Conservation (phyloP, 2,329 filamentous ascomycete genomes). For the Aspergillus fijiensis region DNA sequence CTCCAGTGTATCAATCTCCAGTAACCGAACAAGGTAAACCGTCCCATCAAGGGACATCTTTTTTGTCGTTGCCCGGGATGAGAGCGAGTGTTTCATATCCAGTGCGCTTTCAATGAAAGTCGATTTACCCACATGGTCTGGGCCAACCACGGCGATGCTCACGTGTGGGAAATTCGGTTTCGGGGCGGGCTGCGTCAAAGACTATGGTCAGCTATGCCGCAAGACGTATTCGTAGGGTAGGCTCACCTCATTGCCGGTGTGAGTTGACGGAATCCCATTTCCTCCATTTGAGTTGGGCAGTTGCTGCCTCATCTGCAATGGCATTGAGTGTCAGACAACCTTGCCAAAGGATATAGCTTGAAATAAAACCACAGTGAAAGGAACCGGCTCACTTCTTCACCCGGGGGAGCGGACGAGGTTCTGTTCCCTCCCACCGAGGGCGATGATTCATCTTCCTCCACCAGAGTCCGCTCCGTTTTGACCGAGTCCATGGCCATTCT, state of each 20-base stretch:
- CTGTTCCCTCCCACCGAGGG: conserved; percentile 17
- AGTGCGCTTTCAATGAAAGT: conserved; percentile 59
- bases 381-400: conserved; percentile 18
- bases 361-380: background rate
- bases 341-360: background rate
- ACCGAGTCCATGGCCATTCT: conserved; percentile 21
- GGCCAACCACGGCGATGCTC: conserved; percentile 59
- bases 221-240: background rate
- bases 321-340: background rate
- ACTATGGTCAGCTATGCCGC: background rate
- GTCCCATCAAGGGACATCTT: conserved; percentile 58
- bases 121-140: conserved; percentile 56
- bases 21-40: conserved; percentile 56
- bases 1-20: conserved; percentile 56
- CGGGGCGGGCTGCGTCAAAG: conserved; percentile 22
- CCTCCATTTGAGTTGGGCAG: background rate
- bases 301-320: background rate
- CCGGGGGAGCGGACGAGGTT: conserved; percentile 12
- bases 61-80: conserved; percentile 46
- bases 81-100: conserved; percentile 49
- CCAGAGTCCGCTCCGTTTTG: conserved; percentile 24
- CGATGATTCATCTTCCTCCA: conserved; percentile 32
- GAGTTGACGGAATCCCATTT: conserved; percentile 17
- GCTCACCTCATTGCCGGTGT: conserved; percentile 20
- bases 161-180: conserved; percentile 50